Base-by-base conservation (phyloP, 2,329 filamentous ascomycete species). In the Fusarium equiseti region DNA sequence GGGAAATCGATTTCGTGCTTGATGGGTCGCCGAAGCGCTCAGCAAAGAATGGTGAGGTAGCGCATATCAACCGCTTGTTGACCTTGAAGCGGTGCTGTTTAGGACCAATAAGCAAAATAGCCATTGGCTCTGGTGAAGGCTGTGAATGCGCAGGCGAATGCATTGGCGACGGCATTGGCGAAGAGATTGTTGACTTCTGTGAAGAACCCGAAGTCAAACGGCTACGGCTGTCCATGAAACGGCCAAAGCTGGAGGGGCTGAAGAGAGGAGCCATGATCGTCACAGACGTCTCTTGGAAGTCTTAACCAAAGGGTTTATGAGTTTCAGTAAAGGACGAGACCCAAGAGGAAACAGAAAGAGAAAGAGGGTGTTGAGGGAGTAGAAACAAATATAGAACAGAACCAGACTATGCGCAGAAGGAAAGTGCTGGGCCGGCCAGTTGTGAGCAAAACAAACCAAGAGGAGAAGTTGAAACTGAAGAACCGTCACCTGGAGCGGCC, bases 41-140 rank as follows among this genome's bases (percentile, higher is more conserved):
- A 22, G 79, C 77, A 78, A 88, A 88, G 75, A 86, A 87, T 42
- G 79, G 70, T 27, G 85, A 86, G 26, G 80, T 80, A 42, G 80
- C 79, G 72, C 82, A 84, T 24, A 88, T 80, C 15, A 85, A 82
- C 43, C 79, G 80, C 68, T 79, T 80, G 76, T 84, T 81, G 61
- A 85, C 77, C 45, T 75, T 76, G 73, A 85, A 85, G 57, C 80
- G 78, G 12, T 77, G 75, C 59, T 83, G 77, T 45, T 81, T 80
- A 43, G 81, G 77, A 6, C 84, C 84, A 62, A 85, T 79, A 55
- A 84, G 78, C 35, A 86, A 75, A 9, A 77, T 83, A 29, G 78
- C 75, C 57, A 76, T 75, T 20, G 73, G 66, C 35, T 71, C 72
- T 16, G 75, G 44, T n/a, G 68, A 65, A 15, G 72, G 71, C 9